Evolutionary conservation across 495 filamentous ascomycete species (phyloP), one percentile per base, ranked within the genome.

Genomic region (Bacidia gigantensis): DNA sequence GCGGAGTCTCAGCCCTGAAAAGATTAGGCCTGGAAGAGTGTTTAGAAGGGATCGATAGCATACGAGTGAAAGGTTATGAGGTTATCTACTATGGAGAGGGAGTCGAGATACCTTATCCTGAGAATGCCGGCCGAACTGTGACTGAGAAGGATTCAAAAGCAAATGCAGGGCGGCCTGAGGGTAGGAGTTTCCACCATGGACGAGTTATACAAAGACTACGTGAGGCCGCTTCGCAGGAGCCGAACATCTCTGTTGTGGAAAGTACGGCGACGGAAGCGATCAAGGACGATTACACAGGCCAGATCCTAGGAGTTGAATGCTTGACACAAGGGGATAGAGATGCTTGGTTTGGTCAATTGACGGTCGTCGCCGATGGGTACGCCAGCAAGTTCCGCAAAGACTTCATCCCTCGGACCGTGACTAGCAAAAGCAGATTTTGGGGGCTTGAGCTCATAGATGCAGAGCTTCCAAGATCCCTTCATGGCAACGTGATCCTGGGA

Each of bases 341-440:
- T 59, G 81, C 76, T 69, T 97, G 86, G 68, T 95, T 96, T 60
- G 92, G 78, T 40, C 68, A 80, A 48, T 76, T 97, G 40, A 97
- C 89, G 20, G 81, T 97, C 55, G 76, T 92, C 43, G 86, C 88
- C 18, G 90, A 98, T 69, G 92, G 92, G 53, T 97, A 97, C 66
- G 82, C 81, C 54, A 93, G 87, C 52, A 90, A 86, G 61, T 95
- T 97, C 73, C 82, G 92, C 52, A 92, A 94, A 65, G 70, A 80
- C 52, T 78, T 85, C 62, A 80, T 89, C 60, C 63, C 68, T n/a
- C 70, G 77, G 39, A 67, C 75, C 1, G 87, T 92, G 18, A 67
- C 83, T 55, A 77, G 84, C 17, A 77, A 77, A 46, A 85, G 79
- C 51, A 87, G 87, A 67, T 98, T 98, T 72, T 94, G 82, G 71